Conservation (phyloP, 306 rosid genomes). For the Rosa rugosa region DNA sequence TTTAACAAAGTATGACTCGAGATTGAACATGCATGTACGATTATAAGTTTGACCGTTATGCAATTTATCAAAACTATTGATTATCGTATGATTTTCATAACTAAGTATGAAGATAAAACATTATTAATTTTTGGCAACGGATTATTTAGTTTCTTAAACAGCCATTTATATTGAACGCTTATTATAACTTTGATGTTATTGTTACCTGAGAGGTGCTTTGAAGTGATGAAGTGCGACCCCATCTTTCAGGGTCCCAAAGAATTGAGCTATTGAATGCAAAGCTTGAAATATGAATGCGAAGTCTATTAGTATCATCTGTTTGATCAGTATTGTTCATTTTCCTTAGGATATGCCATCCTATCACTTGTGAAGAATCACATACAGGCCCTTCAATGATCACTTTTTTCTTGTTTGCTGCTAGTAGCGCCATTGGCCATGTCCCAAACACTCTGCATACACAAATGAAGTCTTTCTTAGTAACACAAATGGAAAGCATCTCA, state of each 20-base stretch:
- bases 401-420: constrained; percentile 58
- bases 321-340: constrained; percentile 51
- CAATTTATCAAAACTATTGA: too few species aligned
- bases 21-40: not conserved
- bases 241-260: constrained; percentile 95
- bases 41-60: too few species aligned
- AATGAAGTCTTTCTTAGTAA: not conserved
- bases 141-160: too few species aligned
- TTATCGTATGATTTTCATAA: too few species aligned
- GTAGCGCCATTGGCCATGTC: constrained; percentile 83
- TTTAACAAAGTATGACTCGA: not conserved
- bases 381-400: constrained; percentile 89
- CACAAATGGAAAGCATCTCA: not conserved
- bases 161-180: too few species aligned
- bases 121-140: too few species aligned
- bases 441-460: constrained; percentile 68
- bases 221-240: constrained; percentile 92
- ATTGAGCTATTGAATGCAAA: constrained; percentile 93
- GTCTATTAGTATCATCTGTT: constrained; percentile 38
- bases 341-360: constrained; percentile 78
- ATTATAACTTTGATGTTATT: not conserved
- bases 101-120: too few species aligned
- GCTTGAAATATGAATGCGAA: constrained; percentile 78
- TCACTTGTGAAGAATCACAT: constrained; percentile 82
- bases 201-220: constrained; percentile 83